Conservation (phyloP, 2,329 filamentous ascomycete genomes). For the Aspergillus calidoustus region DNA sequence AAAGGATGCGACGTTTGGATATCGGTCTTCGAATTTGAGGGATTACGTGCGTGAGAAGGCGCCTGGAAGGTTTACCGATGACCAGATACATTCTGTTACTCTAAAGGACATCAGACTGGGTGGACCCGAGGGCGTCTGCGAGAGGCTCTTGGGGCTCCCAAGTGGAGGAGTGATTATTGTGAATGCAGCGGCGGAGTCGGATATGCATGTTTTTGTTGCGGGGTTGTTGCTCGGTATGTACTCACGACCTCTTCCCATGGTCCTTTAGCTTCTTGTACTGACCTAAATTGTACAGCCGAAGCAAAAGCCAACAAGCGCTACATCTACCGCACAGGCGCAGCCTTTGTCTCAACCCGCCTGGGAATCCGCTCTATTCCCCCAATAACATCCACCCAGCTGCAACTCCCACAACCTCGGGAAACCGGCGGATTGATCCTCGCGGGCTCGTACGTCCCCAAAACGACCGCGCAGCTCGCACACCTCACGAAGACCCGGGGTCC, state of each 20-base stretch:
- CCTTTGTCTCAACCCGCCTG: conserved; percentile 56
- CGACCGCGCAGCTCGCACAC: conserved; percentile 58
- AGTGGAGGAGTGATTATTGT: conserved; percentile 54
- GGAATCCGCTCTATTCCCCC: conserved; percentile 59
- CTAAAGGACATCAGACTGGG: conserved; percentile 55
- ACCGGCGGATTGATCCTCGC: conserved; percentile 60
- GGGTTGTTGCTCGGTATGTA: conserved; percentile 49
- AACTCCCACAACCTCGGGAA: conserved; percentile 36
- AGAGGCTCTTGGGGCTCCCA: conserved; percentile 44
- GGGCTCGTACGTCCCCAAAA: conserved; percentile 64
- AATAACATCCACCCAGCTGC: conserved; percentile 52
- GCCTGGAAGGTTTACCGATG: conserved; percentile 44
- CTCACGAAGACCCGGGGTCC: conserved; percentile 46
- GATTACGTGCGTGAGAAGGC: conserved; percentile 62
- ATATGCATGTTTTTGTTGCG: conserved; percentile 60
- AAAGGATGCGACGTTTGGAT: conserved; percentile 62
- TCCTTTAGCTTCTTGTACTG: background rate
- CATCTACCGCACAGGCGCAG: conserved; percentile 53
- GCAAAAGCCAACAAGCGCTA: conserved; percentile 43
- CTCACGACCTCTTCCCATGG: background rate
- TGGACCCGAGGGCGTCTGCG: conserved; percentile 48
- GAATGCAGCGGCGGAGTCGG: conserved; percentile 59
- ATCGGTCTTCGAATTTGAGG: conserved; percentile 57
- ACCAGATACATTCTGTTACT: conserved; percentile 50
- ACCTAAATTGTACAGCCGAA: conserved; percentile 27